Evolutionary conservation across 805 yeast genomes (phyloP).

Genomic region (Kregervanrija pseudodelftensis): DNA sequence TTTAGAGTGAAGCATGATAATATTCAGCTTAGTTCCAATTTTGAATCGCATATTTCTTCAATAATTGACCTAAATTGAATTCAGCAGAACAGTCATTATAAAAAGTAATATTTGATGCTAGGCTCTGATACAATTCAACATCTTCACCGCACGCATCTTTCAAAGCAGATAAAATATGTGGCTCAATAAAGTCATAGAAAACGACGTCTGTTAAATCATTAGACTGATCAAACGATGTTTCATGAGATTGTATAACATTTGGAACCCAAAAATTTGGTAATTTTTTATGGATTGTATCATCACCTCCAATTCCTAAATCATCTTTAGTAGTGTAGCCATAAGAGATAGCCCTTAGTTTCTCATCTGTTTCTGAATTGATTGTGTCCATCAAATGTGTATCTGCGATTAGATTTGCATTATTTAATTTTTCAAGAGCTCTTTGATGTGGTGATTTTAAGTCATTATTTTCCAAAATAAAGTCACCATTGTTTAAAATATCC

Average conservation of each 20-base stretch:
- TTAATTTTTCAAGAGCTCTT: conserved; percentile 12
- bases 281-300: conserved; percentile 66
- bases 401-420: conserved; percentile 3
- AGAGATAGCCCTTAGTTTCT: conserved; percentile 15
- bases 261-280: conserved; percentile 60
- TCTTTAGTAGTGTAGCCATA: conserved; percentile 80
- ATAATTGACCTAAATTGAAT: conserved; percentile 35
- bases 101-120: conserved; percentile 9
- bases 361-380: not conserved
- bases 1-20: not conserved
- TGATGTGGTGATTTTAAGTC: conserved; percentile 20
- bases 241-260: conserved; percentile 62
- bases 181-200: conserved; percentile 68
- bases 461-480: conserved; percentile 27
- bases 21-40: conserved; percentile 22
- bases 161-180: conserved; percentile 20
- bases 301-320: conserved; percentile 82
- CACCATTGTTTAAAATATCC: conserved; percentile 48
- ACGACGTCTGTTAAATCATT: conserved; percentile 52
- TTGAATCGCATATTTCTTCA: conserved; percentile 33
- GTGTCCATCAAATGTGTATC: not conserved
- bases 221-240: conserved; percentile 17
- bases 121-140: conserved; percentile 8
- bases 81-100: conserved; percentile 31
- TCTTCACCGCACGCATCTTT: conserved; percentile 15